Percentiles rank a stretch among this genome's conserved stretches.
phyloP scores from a whole-genome alignment of 768 basidiomycete genomes.

The Tricholoma matsutake region DNA sequence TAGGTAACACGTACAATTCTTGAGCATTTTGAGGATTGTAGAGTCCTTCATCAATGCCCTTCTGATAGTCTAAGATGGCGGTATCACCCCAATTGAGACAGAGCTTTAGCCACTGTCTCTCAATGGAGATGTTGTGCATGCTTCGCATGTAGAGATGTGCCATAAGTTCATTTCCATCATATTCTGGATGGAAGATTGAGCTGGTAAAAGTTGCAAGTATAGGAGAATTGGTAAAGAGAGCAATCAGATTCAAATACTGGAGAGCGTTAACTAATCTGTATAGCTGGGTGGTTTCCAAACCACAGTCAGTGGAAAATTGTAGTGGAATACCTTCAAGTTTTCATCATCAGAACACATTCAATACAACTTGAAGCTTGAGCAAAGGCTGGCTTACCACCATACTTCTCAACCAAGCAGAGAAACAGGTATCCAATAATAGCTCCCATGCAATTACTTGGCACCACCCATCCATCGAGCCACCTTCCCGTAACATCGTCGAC shows the following conservation, averaged over 20 bases:
- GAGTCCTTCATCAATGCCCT: slow-evolving; percentile 18
- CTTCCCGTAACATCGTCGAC: slow-evolving; percentile 29
- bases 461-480: slow-evolving; percentile 34
- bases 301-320: slow-evolving; percentile 33
- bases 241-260: slow-evolving; percentile 19
- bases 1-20: slow-evolving; percentile 25
- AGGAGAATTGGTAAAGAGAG: background rate
- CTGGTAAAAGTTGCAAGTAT: background rate
- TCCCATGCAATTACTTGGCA: slow-evolving; percentile 34
- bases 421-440: slow-evolving; percentile 30
- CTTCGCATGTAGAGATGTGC: slow-evolving; percentile 30
- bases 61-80: slow-evolving; percentile 18
- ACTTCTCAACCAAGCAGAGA: slow-evolving; percentile 24
- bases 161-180: slow-evolving; percentile 19
- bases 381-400: slow-evolving; percentile 20
- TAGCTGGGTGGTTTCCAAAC: slow-evolving; percentile 32
- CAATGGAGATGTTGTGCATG: slow-evolving; percentile 33
- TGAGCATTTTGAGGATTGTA: slow-evolving; percentile 21
- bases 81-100: slow-evolving; percentile 30
- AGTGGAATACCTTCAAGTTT: slow-evolving; percentile 27
- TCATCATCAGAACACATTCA: background rate
- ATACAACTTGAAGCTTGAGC: background rate
- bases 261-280: slow-evolving; percentile 26
- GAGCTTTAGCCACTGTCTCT: slow-evolving; percentile 32
- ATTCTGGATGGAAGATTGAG: slow-evolving; percentile 22